Conservation (phyloP, 352 stramenopile species). For the Peronospora destructor region DNA sequence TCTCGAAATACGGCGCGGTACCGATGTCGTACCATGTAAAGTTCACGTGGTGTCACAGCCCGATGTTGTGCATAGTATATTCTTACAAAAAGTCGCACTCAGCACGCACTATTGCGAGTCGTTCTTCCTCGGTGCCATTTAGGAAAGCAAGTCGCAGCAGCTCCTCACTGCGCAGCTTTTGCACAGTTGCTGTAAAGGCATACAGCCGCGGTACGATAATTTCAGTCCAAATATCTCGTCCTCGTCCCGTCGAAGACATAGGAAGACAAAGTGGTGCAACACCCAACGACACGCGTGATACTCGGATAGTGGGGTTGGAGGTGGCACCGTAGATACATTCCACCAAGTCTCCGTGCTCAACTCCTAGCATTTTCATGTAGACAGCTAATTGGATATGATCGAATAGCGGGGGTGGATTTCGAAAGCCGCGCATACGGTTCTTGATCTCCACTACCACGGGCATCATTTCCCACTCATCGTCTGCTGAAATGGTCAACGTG, state of each 20-base stretch:
- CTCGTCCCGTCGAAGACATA: conserved; percentile 9
- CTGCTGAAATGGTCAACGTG: conserved; percentile 37
- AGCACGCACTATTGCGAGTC: conserved; percentile 36
- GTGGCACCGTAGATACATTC: conserved; percentile 52
- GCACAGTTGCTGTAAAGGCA: conserved; percentile 33
- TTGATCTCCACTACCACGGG: conserved; percentile 73
- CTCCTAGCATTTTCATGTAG: conserved; percentile 75
- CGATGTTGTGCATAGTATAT: conserved; percentile 4
- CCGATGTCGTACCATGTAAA: conserved; percentile 37
- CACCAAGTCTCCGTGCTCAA: conserved; percentile 58
- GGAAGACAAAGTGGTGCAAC: conserved; percentile 33
- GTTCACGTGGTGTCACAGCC: not conserved
- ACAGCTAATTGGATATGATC: conserved; percentile 75
- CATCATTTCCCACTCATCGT: conserved; percentile 56
- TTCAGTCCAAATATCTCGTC: conserved; percentile 41
- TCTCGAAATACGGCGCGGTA: conserved; percentile 16
- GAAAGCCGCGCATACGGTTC: conserved; percentile 61
- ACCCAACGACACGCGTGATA: conserved; percentile 48
- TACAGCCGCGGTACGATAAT: conserved; percentile 68
- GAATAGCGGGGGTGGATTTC: conserved; percentile 50
- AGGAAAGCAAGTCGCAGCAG: conserved; percentile 52
- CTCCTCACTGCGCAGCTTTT: conserved; percentile 46
- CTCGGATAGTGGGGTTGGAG: conserved; percentile 33
- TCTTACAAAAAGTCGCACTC: conserved; percentile 56
- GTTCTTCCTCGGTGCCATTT: conserved; percentile 41